Base-by-base conservation (phyloP, 169 alveolate genomes). In the Perkinsus chesapeaki region DNA sequence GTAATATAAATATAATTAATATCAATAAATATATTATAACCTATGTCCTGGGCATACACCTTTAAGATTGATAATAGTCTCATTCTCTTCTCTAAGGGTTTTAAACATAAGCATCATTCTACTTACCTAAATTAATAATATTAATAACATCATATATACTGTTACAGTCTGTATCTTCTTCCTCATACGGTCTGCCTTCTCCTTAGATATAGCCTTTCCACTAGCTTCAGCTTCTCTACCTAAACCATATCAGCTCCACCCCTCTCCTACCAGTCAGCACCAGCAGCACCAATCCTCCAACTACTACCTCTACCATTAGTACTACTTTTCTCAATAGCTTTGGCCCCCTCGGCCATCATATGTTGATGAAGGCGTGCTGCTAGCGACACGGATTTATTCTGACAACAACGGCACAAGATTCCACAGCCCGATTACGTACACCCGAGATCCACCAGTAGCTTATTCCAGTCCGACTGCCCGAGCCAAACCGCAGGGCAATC, bases 1-100 rank as follows among this genome's bases (percentile, higher is more conserved):
- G 31, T 60, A 60, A 60, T 60, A 12, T 0, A 0, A n/a, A 60
- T 60, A 0, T 60, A 27, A 43, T 23, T 60, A n/a, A n/a, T n/a
- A n/a, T n/a, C n/a, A n/a, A 12, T 0, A 0, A n/a, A 60, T 60
- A 0, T 60, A 27, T 9, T 23, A 20, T 34, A 1, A 96, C 93
- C 98, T 97, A 73, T 98, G 98, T 43, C 98, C 99, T 5, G 99
- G 99, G 73, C 99, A 96, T 60, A 98, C 95, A 43, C 99, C 99
- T 94, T 98, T 98, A 39, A 99, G 96, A 93, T 97, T 96, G 60
- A 98, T 96, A 34, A 99, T 96, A 37, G 96, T 94, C 94, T 98
- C 99, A 92, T 97, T 96, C 94, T 98, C 98, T 92, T 97, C 97
- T 94, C 99, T 97, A 47, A 97, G 93, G 0, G 95, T 94, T 38